Conservation (phyloP, 768 basidiomycete genomes). For the Psilocybe azurescens region DNA sequence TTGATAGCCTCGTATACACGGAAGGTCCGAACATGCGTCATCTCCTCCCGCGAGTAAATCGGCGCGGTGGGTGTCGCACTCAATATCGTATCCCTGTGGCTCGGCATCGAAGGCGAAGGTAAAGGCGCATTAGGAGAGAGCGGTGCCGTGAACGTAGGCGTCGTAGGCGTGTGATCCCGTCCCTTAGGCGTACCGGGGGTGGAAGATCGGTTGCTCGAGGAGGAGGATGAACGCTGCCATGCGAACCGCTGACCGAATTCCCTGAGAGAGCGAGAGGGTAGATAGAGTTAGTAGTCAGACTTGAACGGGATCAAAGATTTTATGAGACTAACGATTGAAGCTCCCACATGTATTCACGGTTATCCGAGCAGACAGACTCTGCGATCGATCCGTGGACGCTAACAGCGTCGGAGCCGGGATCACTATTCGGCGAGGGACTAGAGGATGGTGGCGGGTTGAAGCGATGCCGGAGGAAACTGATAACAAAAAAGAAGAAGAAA, state of each 20-base stretch:
- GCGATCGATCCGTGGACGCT: constrained; percentile 28
- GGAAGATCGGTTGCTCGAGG: constrained; percentile 10
- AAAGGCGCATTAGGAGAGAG: neutral
- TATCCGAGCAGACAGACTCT: constrained; percentile 33
- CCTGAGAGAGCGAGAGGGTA: constrained; percentile 16
- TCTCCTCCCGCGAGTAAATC: constrained; percentile 37
- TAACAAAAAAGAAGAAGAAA: neutral
- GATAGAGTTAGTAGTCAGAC: neutral
- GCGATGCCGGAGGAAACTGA: constrained; percentile 66
- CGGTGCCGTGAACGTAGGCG: constrained; percentile 2
- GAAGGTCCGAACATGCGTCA: constrained; percentile 59
- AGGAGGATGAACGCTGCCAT: constrained; percentile 20
- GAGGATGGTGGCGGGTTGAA: constrained; percentile 62
- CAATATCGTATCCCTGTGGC: neutral
- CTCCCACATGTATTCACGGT: constrained; percentile 34
- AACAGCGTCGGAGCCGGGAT: constrained; percentile 22
- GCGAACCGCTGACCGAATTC: constrained; percentile 31
- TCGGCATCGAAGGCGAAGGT: constrained; percentile 6
- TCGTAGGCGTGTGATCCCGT: constrained; percentile 12
- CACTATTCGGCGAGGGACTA: constrained; percentile 27
- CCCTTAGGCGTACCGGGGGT: constrained; percentile 14
- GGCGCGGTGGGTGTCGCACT: constrained; percentile 18
- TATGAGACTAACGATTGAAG: constrained; percentile 32
- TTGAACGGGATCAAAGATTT: neutral
- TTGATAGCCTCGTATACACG: constrained; percentile 60